Evolutionary conservation across 176 grass and related monocot genomes (phyloP).

Genomic region (Triticum dicoccoides): DNA sequence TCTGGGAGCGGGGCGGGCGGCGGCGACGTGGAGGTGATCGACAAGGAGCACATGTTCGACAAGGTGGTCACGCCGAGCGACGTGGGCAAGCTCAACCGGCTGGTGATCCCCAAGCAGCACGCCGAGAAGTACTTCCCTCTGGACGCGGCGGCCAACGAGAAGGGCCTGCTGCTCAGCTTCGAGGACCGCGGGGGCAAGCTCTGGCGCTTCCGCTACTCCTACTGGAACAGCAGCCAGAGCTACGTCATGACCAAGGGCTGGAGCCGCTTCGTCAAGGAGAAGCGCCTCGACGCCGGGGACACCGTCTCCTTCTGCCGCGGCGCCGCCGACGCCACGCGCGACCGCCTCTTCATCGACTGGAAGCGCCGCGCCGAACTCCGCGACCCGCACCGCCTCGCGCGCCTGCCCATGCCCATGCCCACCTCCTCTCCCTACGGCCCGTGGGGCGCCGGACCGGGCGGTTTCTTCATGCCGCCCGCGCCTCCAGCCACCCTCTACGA

Average conservation of each 20-base stretch:
- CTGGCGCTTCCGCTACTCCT: constrained; percentile 98
- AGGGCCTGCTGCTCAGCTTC: constrained; percentile 53
- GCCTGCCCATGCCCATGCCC: constrained; percentile 38
- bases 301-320: constrained; percentile 87
- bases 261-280: constrained; percentile 99
- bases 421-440: constrained; percentile 24
- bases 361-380: constrained; percentile 60
- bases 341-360: constrained; percentile 92
- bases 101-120: constrained; percentile 96
- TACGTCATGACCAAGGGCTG: constrained; percentile 99
- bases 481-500: constrained; percentile 71
- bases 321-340: constrained; percentile 42
- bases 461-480: constrained; percentile 58
- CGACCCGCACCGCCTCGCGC: constrained; percentile 35
- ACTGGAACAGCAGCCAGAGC: constrained; percentile 99
- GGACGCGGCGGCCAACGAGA: constrained; percentile 66
- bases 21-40: constrained; percentile 23
- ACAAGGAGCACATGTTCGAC: constrained; percentile 99
- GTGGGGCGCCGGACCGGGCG: constrained; percentile 36
- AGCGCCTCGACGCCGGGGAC: constrained; percentile 85
- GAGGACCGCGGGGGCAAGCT: constrained; percentile 86
- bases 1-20: constrained; percentile 27
- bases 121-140: constrained; percentile 94
- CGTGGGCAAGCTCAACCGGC: constrained; percentile 93
- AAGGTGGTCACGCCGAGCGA: constrained; percentile 97